phyloP scores from a whole-genome alignment of 116 monocot species.

The Trichopus zeylanicus region DNA sequence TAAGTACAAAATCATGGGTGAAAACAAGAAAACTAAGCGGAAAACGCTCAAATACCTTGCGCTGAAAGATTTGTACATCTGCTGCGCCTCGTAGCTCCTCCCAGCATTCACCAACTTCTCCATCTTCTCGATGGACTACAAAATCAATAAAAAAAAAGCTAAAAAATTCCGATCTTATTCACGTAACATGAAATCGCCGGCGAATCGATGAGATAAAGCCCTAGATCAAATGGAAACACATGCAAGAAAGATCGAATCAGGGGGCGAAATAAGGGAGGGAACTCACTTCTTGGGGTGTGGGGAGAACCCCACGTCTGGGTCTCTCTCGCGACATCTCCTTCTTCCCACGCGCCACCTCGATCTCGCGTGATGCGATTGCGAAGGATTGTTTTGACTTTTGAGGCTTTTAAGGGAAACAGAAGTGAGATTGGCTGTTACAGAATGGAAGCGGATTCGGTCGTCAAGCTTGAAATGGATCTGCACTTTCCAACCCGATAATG shows the following conservation, averaged over 20 bases:
- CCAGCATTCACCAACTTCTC: constrained; percentile 48
- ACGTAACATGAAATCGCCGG: neutral
- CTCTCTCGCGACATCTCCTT: constrained; percentile 18
- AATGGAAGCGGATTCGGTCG: neutral
- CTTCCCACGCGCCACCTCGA: neutral
- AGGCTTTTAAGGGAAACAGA: neutral
- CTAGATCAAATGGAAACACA: neutral
- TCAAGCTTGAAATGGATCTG: no score
- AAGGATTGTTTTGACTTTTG: neutral
- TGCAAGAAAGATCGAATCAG: neutral
- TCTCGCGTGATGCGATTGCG: neutral
- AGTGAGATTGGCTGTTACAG: no score
- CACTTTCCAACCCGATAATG: no score
- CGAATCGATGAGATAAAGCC: neutral
- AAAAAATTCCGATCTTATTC: neutral
- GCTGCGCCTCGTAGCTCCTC: constrained; percentile 51
- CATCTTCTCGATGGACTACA: constrained; percentile 51
- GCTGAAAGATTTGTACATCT: constrained; percentile 59
- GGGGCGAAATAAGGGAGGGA: constrained; percentile 2
- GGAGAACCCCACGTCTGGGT: constrained; percentile 20
- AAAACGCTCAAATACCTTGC: no score
- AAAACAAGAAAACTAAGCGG: neutral
- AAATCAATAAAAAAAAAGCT: neutral
- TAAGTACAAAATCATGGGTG: neutral
- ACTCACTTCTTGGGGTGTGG: constrained; percentile 28